Evolutionary conservation across 495 filamentous ascomycete species (phyloP).

Genomic region (Penicillium nucicola): DNA sequence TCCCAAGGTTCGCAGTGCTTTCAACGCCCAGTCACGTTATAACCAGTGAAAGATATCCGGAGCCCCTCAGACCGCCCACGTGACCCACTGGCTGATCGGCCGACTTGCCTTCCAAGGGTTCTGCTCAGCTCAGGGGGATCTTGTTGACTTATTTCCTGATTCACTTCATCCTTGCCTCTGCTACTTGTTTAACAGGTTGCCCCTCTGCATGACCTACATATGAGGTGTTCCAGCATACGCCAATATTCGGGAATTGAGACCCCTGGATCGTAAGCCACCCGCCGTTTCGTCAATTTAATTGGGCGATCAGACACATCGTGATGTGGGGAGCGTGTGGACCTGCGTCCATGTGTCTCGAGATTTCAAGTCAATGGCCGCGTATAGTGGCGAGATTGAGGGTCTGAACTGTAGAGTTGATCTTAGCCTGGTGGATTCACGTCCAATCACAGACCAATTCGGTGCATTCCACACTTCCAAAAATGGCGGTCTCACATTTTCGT

Average conservation of each 20-base stretch:
- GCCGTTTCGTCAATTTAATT: conserved; percentile 2
- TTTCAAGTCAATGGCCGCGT: neutral
- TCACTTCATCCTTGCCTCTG: too few species aligned
- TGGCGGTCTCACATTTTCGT: conserved; percentile 29
- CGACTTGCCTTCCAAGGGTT: too few species aligned
- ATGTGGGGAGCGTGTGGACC: conserved; percentile 16
- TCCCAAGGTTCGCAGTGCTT: too few species aligned
- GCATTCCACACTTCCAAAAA: conserved; percentile 1
- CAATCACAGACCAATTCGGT: conserved; percentile 1
- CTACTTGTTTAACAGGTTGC: too few species aligned
- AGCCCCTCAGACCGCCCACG: too few species aligned
- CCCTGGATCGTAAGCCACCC: conserved; percentile 2
- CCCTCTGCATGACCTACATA: neutral
- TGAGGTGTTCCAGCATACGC: neutral
- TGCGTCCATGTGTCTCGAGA: conserved; percentile 11
- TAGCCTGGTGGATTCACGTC: neutral
- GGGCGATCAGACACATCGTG: conserved; percentile 4
- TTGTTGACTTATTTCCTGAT: too few species aligned
- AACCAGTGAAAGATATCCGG: too few species aligned
- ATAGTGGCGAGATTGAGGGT: neutral
- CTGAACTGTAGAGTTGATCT: conserved; percentile 2
- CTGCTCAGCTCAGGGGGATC: too few species aligned
- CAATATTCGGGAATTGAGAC: neutral
- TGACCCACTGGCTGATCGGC: too few species aligned
- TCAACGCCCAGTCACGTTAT: too few species aligned